Evolutionary conservation across 169 alveolate species (phyloP), one percentile per base, ranked within the genome.

Genomic region (Cryptosporidium ubiquitum): DNA sequence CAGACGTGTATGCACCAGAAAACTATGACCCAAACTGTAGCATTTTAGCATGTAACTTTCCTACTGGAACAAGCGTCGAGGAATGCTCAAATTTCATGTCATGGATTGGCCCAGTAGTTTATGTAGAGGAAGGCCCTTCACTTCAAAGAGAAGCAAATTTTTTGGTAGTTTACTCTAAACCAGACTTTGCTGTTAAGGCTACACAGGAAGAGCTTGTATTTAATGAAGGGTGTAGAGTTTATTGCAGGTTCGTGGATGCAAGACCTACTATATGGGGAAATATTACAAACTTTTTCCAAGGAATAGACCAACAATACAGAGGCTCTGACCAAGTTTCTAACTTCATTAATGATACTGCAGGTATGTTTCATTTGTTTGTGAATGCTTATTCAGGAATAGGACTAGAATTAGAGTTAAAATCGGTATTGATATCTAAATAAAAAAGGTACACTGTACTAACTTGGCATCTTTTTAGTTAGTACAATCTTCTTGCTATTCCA

Each of bases 71-170:
- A n/a, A 52, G 69, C 12, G 55, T 85, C 4, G 79, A 70, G 35
- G 85, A 85, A 33, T 84, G 85, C 52, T 69, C 91, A 26, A 85
- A 84, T 68, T 92, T 75, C 61, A 51, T 84, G 70, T 52, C 93
- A 23, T 92, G 94, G 94, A 61, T 70, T 39, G 94, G 94, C 2
- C 93, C 94, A 16, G 92, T 92, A n/a, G 69, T 92, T 40, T 85
- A 64, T n/a, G 92, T 92, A 18, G 94, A 86, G 68, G 75, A 91
- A 0, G 92, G 70, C 0, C 92, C 89, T 2, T 91, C 93, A 5
- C 42, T 92, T 31, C 70, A 73, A n/a, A 84, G 85, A 5, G 94
- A 92, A 68, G 66, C 91, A 7, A 92, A 92, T 40, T 92, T 92
- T 37, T 31, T 92, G 16, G 93, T 92, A 16, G 94, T 92, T 3